Conservation (phyloP, 176 grass and related monocot species). For the Phoenix roebelenii region DNA sequence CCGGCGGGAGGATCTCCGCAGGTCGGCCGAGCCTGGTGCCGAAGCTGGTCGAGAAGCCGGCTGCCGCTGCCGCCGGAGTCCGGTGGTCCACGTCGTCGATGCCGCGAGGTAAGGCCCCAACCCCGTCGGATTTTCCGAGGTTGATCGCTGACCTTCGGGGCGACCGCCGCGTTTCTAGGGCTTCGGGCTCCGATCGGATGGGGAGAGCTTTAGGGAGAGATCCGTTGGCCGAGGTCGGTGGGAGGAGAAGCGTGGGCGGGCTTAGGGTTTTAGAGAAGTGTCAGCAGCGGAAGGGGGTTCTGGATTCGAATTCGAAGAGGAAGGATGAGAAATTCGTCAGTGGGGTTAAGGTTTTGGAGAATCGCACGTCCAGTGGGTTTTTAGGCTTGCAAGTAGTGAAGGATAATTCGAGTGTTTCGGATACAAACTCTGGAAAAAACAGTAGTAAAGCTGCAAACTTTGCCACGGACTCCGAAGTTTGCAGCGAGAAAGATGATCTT, state of each 20-base stretch:
- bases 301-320: not conserved
- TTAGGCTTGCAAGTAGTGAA: constrained; percentile 17
- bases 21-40: constrained; percentile 10
- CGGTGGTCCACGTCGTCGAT: constrained; percentile 79
- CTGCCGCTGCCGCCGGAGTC: constrained; percentile 15
- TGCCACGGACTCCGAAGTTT: not conserved
- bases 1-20: constrained; percentile 31
- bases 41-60: constrained; percentile 20
- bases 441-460: not conserved
- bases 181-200: constrained; percentile 35
- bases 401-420: not conserved
- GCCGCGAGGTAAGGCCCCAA: constrained; percentile 54
- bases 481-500: constrained; percentile 22
- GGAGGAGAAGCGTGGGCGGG: constrained; percentile 38
- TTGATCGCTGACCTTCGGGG: constrained; percentile 27
- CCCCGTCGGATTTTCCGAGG: constrained; percentile 40
- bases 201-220: constrained; percentile 33
- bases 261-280: constrained; percentile 41
- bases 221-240: constrained; percentile 17
- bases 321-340: constrained; percentile 30
- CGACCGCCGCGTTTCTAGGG: constrained; percentile 11
- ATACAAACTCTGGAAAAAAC: constrained; percentile 6
- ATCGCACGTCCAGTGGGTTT: constrained; percentile 18
- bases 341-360: constrained; percentile 11
- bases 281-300: constrained; percentile 1